These are phyloP conservation scores for Gryganskiella cystojenkinii DNA, from an alignment of 192 early-diverging fungal genomes.

Conservation along the genomic window DNA sequence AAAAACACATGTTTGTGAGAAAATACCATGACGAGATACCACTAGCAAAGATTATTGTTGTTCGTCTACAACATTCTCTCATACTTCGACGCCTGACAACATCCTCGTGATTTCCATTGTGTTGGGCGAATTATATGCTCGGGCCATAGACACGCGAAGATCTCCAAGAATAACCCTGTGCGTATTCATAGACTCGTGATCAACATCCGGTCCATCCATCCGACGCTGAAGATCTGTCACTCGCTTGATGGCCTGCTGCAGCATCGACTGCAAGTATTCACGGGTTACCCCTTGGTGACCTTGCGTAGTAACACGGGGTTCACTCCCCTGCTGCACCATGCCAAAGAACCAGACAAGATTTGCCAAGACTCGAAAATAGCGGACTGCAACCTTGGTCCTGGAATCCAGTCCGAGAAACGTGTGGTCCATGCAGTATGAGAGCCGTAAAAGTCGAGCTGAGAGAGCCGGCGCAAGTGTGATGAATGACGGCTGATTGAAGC, in stretches of 20 bases:
- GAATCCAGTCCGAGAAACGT: constrained; percentile 58
- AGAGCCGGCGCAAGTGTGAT: constrained; percentile 44
- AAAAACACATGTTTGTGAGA: background rate
- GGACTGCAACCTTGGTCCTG: constrained; percentile 50
- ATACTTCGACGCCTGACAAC: constrained; percentile 36
- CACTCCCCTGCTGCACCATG: constrained; percentile 47
- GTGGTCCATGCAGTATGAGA: constrained; percentile 63
- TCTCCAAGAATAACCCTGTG: constrained; percentile 29
- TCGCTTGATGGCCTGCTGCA: constrained; percentile 51
- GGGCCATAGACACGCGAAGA: constrained; percentile 44
- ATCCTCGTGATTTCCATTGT: constrained; percentile 34
- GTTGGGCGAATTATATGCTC: constrained; percentile 47
- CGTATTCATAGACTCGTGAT: constrained; percentile 19
- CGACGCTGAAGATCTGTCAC: constrained; percentile 46
- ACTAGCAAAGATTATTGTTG: background rate
- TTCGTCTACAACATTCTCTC: background rate
- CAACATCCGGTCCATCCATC: constrained; percentile 27
- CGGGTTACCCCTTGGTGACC: constrained; percentile 7
- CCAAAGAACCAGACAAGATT: constrained; percentile 65
- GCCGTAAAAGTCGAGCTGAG: constrained; percentile 54
- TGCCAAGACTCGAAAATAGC: constrained; percentile 62
- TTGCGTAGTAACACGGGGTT: background rate
- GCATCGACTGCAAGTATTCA: constrained; percentile 55
- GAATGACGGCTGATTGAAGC: constrained; percentile 45
- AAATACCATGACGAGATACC: background rate